Conservation (phyloP, 2,329 filamentous ascomycete genomes). For the Tolypocladium tropicale region DNA sequence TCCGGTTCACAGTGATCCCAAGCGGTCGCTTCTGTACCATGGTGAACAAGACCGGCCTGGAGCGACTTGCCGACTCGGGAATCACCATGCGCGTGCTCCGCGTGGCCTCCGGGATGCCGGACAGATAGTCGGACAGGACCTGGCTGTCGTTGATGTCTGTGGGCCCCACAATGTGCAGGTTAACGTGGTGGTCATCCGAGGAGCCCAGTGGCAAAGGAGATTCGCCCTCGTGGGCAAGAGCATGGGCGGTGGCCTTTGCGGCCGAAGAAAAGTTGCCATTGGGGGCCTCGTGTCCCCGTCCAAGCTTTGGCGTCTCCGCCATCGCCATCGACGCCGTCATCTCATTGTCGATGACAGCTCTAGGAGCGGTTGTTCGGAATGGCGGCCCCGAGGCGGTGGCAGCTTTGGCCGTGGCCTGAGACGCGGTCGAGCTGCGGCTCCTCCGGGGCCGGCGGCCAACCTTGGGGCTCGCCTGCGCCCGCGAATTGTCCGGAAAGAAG, state of each 20-base stretch:
- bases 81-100: conserved; percentile 18
- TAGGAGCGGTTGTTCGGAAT: neutral
- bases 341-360: neutral
- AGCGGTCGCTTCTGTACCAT: conserved; percentile 35
- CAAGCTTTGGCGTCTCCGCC: neutral
- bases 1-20: conserved; percentile 26
- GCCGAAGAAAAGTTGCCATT: neutral
- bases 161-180: conserved; percentile 47
- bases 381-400: neutral
- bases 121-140: conserved; percentile 48
- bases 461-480: conserved; percentile 9
- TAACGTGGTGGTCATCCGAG: conserved; percentile 26
- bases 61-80: conserved; percentile 18
- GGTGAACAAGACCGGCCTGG: conserved; percentile 33
- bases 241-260: neutral
- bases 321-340: neutral
- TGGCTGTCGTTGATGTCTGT: conserved; percentile 50
- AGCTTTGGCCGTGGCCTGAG: neutral
- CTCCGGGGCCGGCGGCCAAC: conserved; percentile 6
- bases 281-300: neutral
- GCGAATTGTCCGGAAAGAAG: conserved; percentile 34
- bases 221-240: conserved; percentile 6
- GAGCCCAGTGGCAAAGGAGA: conserved; percentile 19
- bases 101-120: conserved; percentile 18
- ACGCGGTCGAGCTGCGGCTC: neutral